Base-by-base conservation (phyloP, 371 early-diverging fungal genomes). In the Blakeslea trispora region DNA sequence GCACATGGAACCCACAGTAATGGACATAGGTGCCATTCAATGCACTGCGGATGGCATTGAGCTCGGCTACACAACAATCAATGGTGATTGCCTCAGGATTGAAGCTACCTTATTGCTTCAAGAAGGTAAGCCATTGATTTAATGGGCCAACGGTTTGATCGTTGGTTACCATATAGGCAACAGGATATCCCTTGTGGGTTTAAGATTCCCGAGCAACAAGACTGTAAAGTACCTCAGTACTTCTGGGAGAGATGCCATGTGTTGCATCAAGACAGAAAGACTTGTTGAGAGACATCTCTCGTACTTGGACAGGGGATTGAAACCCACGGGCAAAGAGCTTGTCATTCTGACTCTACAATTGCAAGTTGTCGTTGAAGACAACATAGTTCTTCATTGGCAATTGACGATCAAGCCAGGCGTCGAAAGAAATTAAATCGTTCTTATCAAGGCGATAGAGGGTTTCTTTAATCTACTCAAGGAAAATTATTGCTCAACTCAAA, bases 31-130 rank as follows among this genome's bases (percentile, higher is more conserved):
- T 14, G 11, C 11, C 37, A 13, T 37, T 11, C 11, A 37, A 14
- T 37, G 14, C 37, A 14, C 11, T 37, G 11, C 37, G 37, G 14
- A 37, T 37, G 37, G 37, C 14, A 37, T 37, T 37, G 7, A 37
- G 11, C 92, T 90, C 61, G 37, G 24, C 37, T 2, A 49, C 21
- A 35, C 45, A 32, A n/a, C 34, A 53, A 37, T 53, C 54, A 18
- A 45, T 35, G 11, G 54, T 53, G n/a, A 53, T 44, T 21, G 43
- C 10, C 3, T 32, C 37, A 5, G 43, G 43, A 14, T 1, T 23
- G 2, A 54, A 22, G 4, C 3, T 19, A 40, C 39, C 18, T 10
- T 37, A 10, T 3, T 54, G n/a, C 14, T 32, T 24, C 23, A 54
- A 39, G n/a, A 23, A 46, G 0, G 4, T 8, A 2, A 54, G 39